phyloP scores from a whole-genome alignment of 768 basidiomycete genomes.

The Cystobasidiopsis lactophilus region DNA sequence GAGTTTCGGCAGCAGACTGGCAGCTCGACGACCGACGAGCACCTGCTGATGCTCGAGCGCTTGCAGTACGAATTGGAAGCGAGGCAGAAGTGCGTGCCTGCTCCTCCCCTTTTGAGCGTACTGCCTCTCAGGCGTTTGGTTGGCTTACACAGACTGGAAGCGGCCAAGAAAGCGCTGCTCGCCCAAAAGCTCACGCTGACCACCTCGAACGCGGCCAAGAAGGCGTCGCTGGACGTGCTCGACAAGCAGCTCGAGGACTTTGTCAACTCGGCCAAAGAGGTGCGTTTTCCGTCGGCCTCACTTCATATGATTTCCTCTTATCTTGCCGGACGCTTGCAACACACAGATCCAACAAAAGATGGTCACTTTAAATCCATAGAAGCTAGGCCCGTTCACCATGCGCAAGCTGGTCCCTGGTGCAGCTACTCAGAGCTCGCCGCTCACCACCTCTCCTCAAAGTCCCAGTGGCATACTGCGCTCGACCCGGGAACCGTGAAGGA shows the following conservation, averaged over 20 bases:
- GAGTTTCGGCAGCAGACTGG: constrained; percentile 51
- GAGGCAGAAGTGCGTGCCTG: constrained; percentile 45
- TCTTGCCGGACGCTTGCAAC: neutral
- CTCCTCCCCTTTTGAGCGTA: neutral
- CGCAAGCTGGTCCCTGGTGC: no score
- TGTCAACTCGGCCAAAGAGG: constrained; percentile 2
- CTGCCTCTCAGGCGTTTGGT: neutral
- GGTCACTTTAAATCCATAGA: no score
- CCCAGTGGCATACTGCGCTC: no score
- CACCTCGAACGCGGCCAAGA: constrained; percentile 54
- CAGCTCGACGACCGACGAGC: constrained; percentile 43
- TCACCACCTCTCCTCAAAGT: no score
- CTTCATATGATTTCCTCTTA: neutral
- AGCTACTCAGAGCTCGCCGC: no score
- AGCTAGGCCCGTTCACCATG: no score
- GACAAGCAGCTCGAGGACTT: constrained; percentile 46
- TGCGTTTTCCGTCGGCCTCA: neutral
- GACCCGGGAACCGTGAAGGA: no score
- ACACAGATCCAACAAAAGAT: constrained; percentile 1
- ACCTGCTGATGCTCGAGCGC: constrained; percentile 69
- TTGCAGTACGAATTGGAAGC: constrained; percentile 69
- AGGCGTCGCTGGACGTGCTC: constrained; percentile 48
- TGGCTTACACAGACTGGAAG: neutral
- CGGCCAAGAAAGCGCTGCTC: constrained; percentile 36
- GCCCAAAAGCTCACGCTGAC: constrained; percentile 54